Evolutionary conservation across 257 asterid species (phyloP).

Genomic region (Euphrasia confusa): DNA sequence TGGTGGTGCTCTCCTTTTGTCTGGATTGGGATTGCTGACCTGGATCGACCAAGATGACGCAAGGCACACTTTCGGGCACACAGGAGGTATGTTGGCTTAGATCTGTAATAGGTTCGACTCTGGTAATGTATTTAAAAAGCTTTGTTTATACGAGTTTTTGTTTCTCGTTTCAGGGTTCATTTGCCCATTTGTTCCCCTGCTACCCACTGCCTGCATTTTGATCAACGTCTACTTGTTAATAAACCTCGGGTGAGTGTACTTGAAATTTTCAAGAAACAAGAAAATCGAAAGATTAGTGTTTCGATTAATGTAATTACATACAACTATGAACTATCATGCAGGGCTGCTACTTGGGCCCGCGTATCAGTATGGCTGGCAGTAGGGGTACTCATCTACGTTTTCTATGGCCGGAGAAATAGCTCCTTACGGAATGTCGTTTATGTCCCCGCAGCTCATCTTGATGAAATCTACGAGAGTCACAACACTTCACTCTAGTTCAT

Average conservation of each 20-base stretch:
- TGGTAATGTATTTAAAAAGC: too few species aligned
- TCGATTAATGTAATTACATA: too few species aligned
- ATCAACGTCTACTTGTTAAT: slow-evolving; percentile 82
- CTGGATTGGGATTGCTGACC: slow-evolving; percentile 61
- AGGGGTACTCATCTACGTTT: slow-evolving; percentile 52
- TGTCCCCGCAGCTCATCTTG: slow-evolving; percentile 82
- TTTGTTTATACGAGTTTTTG: neutral
- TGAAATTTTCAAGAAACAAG: too few species aligned
- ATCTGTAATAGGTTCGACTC: neutral
- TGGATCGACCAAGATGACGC: slow-evolving; percentile 88
- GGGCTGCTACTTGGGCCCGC: slow-evolving; percentile 76
- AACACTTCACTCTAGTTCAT: neutral
- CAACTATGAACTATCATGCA: slow-evolving; percentile 25
- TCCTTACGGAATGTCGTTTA: slow-evolving; percentile 67
- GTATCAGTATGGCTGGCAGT: slow-evolving; percentile 76
- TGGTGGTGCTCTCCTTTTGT: slow-evolving; percentile 63
- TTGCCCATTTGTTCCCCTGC: slow-evolving; percentile 92
- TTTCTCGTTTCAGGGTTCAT: slow-evolving; percentile 63
- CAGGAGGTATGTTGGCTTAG: slow-evolving; percentile 60
- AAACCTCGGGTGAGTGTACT: slow-evolving; percentile 78
- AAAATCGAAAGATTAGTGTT: too few species aligned
- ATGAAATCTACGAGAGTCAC: slow-evolving; percentile 57
- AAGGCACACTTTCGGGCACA: slow-evolving; percentile 85
- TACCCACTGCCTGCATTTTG: slow-evolving; percentile 83
- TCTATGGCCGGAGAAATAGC: slow-evolving; percentile 79